These are phyloP conservation scores for Nannochloris sp. DNA, from an alignment of 139 green algal genomes.

Conservation along the genomic window DNA sequence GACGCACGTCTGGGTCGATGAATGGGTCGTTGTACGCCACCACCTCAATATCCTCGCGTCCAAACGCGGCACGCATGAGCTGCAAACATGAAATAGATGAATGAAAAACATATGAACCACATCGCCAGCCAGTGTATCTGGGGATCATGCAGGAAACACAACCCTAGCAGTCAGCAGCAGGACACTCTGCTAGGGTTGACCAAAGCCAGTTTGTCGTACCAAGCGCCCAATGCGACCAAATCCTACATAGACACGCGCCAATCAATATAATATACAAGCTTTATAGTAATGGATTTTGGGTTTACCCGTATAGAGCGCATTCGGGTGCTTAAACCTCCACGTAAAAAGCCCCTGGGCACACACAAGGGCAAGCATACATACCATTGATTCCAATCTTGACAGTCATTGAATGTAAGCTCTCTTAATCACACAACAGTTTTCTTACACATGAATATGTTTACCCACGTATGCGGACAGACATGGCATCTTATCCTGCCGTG, in stretches of 20 bases:
- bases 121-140: too few relatives aligned
- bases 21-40: conserved; percentile 88
- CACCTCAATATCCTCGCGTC: conserved; percentile 72
- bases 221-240: conserved; percentile 86
- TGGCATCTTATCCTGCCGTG: too few relatives aligned
- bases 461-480: too few relatives aligned
- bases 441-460: too few relatives aligned
- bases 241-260: conserved; percentile 34
- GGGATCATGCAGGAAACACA: too few relatives aligned
- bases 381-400: conserved; percentile 85
- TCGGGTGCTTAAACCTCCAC: too few relatives aligned
- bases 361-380: conserved; percentile 21
- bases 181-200: too few relatives aligned
- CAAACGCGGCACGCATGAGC: conserved; percentile 51
- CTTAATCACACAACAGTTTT: too few relatives aligned
- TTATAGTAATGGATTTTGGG: not conserved
- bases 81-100: conserved; percentile 10
- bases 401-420: conserved; percentile 12
- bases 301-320: not conserved
- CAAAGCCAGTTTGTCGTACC: conserved; percentile 26
- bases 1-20: conserved; percentile 41
- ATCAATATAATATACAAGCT: not conserved
- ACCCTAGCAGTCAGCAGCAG: too few relatives aligned
- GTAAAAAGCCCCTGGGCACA: too few relatives aligned
- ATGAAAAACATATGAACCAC: too few relatives aligned